Base-by-base conservation (phyloP, 345 rosid genomes). In the Eucalyptus virginea region DNA sequence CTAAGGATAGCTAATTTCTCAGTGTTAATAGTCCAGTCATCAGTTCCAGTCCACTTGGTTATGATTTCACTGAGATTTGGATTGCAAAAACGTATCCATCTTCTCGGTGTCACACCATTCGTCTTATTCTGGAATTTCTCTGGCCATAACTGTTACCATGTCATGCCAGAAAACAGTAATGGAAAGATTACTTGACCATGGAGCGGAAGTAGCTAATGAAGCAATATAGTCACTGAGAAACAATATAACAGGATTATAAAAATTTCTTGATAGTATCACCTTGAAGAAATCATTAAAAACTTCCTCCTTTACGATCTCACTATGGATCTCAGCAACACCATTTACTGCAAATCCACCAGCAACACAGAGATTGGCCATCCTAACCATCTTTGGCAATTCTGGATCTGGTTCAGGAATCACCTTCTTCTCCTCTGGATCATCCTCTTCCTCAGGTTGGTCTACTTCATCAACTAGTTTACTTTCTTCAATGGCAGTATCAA, bases 71-170 rank as follows among this genome's bases (percentile, higher is more conserved):
- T 91, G 6, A 94, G 92, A 80, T 87, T 91, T 34, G 94, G 93
- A 89, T 94, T 93, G 92, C 95, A 93, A 81, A 93, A 94, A 24
- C 90, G 92, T 42, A 94, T 93, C 94, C 95, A 94, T 91, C 94
- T 94, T 88, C 95, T 91, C 11, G 94, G 94, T 32, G 96, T 94
- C 91, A 93, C 94, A 50, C 95, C 96, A 90, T 93, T 93, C 21
- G 95, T 94, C 88, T 94, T 94, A 58, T 94, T 94, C 83, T 92
- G 94, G 90, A 94, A 93, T 81, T 94, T 94, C 91, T 93, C 92
- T 34, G 94, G 95, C 93, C 96, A 94, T 67, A 94, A 47, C 95
- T 93, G 92, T 88, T 89, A 89, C 56, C 86, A 34, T 58, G 28
- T 12, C 54, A 90, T 65, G 18, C 28, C 58, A 67, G 45, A 44